Base-by-base conservation (phyloP, 352 stramenopile genomes). In the Globisporangium radiosum region DNA sequence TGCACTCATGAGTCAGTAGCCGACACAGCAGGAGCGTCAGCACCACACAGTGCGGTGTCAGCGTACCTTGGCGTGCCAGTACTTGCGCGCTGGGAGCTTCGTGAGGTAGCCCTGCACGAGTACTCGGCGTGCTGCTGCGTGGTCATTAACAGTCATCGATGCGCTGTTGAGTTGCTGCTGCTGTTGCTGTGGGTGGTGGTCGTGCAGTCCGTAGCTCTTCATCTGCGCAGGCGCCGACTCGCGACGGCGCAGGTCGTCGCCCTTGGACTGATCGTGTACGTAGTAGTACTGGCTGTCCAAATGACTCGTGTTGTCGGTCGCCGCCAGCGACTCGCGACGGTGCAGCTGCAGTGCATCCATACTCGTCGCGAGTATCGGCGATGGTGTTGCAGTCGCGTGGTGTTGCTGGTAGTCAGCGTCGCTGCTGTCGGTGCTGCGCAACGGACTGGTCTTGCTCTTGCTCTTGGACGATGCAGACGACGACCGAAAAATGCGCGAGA, bases 31-130 rank as follows among this genome's bases (percentile, higher is more conserved):
- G 5, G 45, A 5, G 17, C 15, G 17, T 4, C 9, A 8, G 10
- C 33, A 36, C 14, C n/a, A 3, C 7, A 13, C 3, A 7, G 15
- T 50, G 15, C 15, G 6, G n/a, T 11, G 39, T 17, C 14, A 5
- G 54, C 47, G 19, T 57, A 77, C 70, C 70, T 78, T 84, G 9
- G 66, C 75, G 55, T 76, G 73, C 76, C 78, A 86, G 47, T 82
- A 88, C 55, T 78, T 76, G 59, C 73, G 73, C 59, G 69, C 57
- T 33, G 72, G 62, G 25, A 91, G 64, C 56, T 82, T 72, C 5
- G 76, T 85, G 19, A 87, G 64, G 43, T 71, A 43, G 19, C 79
- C 81, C 52, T 90, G 70, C 15, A 79, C 60, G 50, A 92, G 52
- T 6, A 85, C 62, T 9, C 52, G 43, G 14, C 48, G 68, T 33